These are phyloP conservation scores for Zancudomyces culisetae DNA, from an alignment of 371 early-diverging fungal genomes.

Conservation along the genomic window DNA sequence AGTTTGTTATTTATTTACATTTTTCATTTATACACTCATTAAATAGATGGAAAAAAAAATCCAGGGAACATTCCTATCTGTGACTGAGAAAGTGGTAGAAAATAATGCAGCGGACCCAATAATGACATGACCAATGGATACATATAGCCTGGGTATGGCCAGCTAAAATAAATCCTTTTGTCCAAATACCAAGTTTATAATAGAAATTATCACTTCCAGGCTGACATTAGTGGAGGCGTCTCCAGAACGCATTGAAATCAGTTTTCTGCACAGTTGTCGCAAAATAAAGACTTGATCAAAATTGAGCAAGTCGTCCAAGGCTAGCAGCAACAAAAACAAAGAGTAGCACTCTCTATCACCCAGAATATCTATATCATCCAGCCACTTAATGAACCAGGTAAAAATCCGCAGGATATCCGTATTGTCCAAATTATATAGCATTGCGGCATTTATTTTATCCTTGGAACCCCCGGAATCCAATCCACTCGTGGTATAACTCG, in stretches of 20 bases:
- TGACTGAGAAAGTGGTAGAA: too few species aligned
- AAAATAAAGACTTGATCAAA: neutral
- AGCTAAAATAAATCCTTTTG: neutral
- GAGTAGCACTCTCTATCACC: neutral
- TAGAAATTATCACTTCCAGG: neutral
- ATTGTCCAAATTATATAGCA: too few species aligned
- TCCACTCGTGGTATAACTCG: too few species aligned
- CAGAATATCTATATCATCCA: neutral
- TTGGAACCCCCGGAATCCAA: too few species aligned
- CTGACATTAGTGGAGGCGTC: neutral
- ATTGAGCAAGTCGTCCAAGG: neutral
- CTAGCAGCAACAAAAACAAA: neutral
- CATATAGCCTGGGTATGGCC: too few species aligned
- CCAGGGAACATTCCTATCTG: too few species aligned
- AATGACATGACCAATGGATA: too few species aligned
- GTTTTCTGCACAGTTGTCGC: neutral
- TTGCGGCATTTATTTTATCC: too few species aligned
- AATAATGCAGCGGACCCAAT: too few species aligned
- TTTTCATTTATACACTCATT: too few species aligned
- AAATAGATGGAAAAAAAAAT: too few species aligned
- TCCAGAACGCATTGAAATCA: neutral
- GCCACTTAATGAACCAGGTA: neutral
- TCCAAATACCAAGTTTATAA: neutral
- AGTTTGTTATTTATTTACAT: too few species aligned
- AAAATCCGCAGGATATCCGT: neutral